A percentile compares a stretch with the other conserved stretches of the same genome.
Evolutionary conservation across 257 asterid species (phyloP).

Genomic region (Rhazya stricta): DNA sequence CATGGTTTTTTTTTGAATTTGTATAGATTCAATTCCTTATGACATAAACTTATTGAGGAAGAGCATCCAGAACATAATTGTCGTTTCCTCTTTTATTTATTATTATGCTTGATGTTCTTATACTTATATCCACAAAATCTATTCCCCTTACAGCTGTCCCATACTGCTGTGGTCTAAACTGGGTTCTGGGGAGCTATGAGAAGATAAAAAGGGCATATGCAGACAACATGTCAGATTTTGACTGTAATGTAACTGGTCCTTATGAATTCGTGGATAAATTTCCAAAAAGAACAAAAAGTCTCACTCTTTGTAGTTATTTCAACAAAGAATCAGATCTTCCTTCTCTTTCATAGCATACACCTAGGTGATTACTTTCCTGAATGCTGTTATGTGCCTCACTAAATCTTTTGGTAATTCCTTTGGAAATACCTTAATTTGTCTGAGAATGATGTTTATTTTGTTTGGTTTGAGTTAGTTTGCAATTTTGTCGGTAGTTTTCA

Average conservation of each 20-base stretch:
- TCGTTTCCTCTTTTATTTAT: neutral
- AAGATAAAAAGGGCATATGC: neutral
- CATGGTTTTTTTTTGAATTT: neutral
- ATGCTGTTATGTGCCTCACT: neutral
- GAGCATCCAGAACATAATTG: neutral
- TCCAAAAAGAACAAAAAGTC: neutral
- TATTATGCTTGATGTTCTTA: neutral
- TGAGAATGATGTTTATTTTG: neutral
- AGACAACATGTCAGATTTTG: neutral
- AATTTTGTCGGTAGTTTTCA: neutral
- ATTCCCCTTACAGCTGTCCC: neutral
- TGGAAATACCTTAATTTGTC: neutral
- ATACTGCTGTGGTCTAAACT: neutral
- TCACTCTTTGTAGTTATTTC: neutral
- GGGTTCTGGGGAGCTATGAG: neutral
- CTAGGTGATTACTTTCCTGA: neutral
- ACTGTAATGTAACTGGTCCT: too few relatives aligned
- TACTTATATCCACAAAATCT: neutral
- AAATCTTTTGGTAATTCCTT: neutral
- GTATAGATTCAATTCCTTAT: neutral
- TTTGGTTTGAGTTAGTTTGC: neutral
- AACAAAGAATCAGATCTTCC: neutral
- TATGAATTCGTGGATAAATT: neutral
- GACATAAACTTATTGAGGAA: neutral
- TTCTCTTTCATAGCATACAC: neutral